Base-by-base conservation (phyloP, 2,329 filamentous ascomycete genomes). In the Colletotrichum shisoi region DNA sequence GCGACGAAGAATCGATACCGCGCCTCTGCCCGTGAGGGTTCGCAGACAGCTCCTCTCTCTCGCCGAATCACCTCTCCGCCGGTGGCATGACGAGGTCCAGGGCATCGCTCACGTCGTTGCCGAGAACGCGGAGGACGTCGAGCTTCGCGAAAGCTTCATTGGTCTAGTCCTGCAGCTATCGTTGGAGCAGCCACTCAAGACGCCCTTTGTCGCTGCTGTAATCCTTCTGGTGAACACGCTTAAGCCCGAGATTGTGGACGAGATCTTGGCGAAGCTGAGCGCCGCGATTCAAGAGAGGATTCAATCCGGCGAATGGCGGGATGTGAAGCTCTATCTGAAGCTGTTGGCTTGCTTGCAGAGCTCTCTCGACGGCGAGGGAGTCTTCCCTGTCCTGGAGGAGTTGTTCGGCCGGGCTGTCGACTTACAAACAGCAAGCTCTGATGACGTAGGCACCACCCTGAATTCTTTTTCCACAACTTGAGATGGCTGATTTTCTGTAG, bases 131-230 rank as follows among this genome's bases (percentile, higher is more conserved):
- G 93, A 96, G n/a, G 91, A 96, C 75, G 88, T 90, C 71, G 90
- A 93, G 71, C 81, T 96, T 62, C 89, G 89, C 71, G 85, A 83
- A 39, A 87, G 84, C 57, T 96, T 96, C 76, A 82, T 91, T 71
- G 87, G 90, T 64, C 84, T 96, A 37, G 83, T 89, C 8, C 80
- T 94, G 66, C 91, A 94, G 78, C 84, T 98, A 71, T 85, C 91
- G 49, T 77, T 92, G 42, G 95, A 99, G 80, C 95, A 99, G 80
- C 95, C 95, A 1, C 90, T 99, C 78, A 98, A 98, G 83, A 96
- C 93, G n/a, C 94, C 95, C 0, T 98, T 97, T 76, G 85, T 96
- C 44, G 93, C 94, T 11, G 92, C 91, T 21, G 89, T 94, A 15
- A 85, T 96, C 49, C 84, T 97, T 65, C 86, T 93, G 63, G 86